phyloP scores from a whole-genome alignment of 495 filamentous ascomycete genomes.

The Bacidia gigantensis region DNA sequence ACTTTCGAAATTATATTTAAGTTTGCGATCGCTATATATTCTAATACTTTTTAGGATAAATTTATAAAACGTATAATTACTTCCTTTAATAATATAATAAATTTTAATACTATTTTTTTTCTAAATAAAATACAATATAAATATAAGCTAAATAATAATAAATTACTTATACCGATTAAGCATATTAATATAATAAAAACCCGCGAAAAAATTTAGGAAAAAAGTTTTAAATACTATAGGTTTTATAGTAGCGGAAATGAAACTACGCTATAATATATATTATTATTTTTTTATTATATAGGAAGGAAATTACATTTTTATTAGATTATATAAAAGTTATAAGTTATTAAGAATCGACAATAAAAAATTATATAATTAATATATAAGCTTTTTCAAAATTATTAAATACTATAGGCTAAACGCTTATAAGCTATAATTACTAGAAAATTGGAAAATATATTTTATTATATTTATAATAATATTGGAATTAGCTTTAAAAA shows the following conservation, averaged over 20 bases:
- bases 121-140: constrained; percentile 1
- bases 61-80: not conserved
- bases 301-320: not conserved
- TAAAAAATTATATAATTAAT: not conserved
- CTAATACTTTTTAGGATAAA: not conserved
- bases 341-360: not conserved
- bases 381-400: not conserved
- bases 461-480: not conserved
- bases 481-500: constrained; percentile 1
- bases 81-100: not conserved
- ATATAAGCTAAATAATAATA: not conserved
- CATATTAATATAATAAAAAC: not conserved
- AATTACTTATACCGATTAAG: not conserved
- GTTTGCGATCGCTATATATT: not conserved
- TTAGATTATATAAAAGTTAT: not conserved
- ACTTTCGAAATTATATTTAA: not conserved
- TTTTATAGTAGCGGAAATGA: not conserved
- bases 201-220: not conserved
- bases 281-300: not conserved
- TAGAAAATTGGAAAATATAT: not conserved
- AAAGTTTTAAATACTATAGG: not conserved
- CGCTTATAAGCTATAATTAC: not conserved
- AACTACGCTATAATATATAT: not conserved
- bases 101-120: not conserved
- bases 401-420: not conserved